Evolutionary conservation across 2,329 filamentous ascomycete genomes (phyloP), one percentile per base, ranked within the genome.

Genomic region (Penicillium sp.): DNA sequence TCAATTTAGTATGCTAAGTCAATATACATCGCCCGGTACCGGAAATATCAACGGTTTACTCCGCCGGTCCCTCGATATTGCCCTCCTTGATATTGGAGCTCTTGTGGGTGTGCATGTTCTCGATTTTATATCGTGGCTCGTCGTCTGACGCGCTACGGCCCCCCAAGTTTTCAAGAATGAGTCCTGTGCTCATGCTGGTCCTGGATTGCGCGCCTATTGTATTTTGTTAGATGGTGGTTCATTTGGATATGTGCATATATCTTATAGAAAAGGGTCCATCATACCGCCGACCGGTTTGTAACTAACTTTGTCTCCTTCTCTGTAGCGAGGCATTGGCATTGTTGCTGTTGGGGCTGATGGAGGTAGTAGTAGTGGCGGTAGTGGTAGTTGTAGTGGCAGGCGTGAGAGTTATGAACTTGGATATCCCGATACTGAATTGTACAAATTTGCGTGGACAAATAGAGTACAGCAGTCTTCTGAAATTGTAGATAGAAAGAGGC

Each of bases 201-300:
- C 76, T 70, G 21, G 73, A 75, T 4, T 72, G 63, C 16, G 70
- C 69, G 25, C 76, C 76, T 78, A 41, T n/a, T 19, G 31, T 2
- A 21, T 27, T n/a, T 19, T 23, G 43, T 50, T 31, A 61, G 56
- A 11, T 19, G 15, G 11, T 33, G 4, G 4, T 13, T 48, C 23
- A 23, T 36, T 21, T 52, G 23, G 2, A 13, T 19, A 38, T 33
- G 11, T 5, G 4, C 48, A 27, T 53, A 16, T 36, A 21, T 46
- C 29, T 54, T 50, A 56, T 48, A 54, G 27, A 48, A 46, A 15
- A 23, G 23, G 16, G 27, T 9, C 34, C 11, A 46, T 38, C 65
- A 56, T 66, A 77, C 75, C 75, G 41, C 75, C 75, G 21, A 78
- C 73, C 25, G 75, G 75, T 61, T 75, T 76, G 62, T 78, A 78